Conservation (phyloP, 805 yeast species). For the Candida awuae region DNA sequence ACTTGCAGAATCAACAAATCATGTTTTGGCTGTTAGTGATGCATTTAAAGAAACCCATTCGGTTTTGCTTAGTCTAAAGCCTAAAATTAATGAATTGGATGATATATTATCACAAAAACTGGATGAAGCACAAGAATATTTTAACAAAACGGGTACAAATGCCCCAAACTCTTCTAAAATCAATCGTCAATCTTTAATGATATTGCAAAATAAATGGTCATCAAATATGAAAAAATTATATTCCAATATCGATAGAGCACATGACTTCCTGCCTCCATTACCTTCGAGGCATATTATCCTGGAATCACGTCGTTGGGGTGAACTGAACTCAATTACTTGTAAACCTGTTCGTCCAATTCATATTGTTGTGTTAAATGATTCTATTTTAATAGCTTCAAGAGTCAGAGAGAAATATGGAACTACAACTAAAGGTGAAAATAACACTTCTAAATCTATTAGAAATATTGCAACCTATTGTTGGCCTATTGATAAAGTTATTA, state of each 20-base stretch:
- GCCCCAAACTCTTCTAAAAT: constrained; percentile 25
- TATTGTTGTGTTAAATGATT: constrained; percentile 69
- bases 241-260: constrained; percentile 87
- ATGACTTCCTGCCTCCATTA: constrained; percentile 60
- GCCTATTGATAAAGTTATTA: constrained; percentile 42
- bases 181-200: constrained; percentile 63
- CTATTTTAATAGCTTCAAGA: constrained; percentile 63
- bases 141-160: neutral
- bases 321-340: constrained; percentile 77
- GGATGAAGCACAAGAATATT: constrained; percentile 22
- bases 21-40: constrained; percentile 49
- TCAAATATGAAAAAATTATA: constrained; percentile 60
- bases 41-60: constrained; percentile 57
- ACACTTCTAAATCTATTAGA: constrained; percentile 6
- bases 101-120: constrained; percentile 43
- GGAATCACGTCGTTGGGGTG: constrained; percentile 81
- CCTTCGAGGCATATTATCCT: constrained; percentile 76
- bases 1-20: constrained; percentile 55
- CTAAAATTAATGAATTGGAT: constrained; percentile 50
- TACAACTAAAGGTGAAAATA: constrained; percentile 11
- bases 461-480: constrained; percentile 68
- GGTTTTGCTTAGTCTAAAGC: constrained; percentile 55
- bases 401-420: constrained; percentile 29
- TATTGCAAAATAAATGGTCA: constrained; percentile 78
- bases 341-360: constrained; percentile 72